Percentiles rank a stretch among this genome's conserved stretches.
phyloP scores from a whole-genome alignment of 2,329 filamentous ascomycete genomes.

The Claviceps citrina region DNA sequence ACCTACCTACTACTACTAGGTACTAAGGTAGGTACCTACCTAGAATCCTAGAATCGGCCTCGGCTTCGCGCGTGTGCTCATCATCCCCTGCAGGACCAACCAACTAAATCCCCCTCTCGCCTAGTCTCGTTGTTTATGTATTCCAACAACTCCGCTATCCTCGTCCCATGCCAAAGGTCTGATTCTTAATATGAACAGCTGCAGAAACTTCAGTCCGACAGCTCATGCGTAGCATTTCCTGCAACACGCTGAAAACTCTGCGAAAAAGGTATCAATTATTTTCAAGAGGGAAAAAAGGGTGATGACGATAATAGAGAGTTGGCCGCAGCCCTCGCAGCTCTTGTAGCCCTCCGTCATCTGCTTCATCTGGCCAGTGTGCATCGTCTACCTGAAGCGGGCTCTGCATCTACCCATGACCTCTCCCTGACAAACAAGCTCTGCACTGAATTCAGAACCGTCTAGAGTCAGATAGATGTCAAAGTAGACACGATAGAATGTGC shows the following conservation, averaged over 20 bases:
- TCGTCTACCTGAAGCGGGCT: conserved; percentile 56
- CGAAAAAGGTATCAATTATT: conserved; percentile 5
- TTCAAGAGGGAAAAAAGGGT: neutral
- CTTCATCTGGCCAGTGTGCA: neutral
- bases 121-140: neutral
- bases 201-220: neutral
- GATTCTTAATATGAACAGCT: neutral
- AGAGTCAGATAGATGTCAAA: conserved; percentile 79
- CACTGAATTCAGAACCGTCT: conserved; percentile 94
- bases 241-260: conserved; percentile 1
- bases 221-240: neutral
- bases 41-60: no score
- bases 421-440: conserved; percentile 95
- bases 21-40: no score
- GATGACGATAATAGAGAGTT: neutral
- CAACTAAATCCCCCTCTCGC: neutral
- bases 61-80: no score
- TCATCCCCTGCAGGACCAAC: neutral
- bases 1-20: no score
- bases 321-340: neutral
- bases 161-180: neutral
- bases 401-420: conserved; percentile 97
- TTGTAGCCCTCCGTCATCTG: neutral
- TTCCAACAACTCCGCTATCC: neutral
- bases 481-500: conserved; percentile 79